Evolutionary conservation across 1,284 basidiomycete genomes (phyloP).

Genomic region (Anthracocystis setariae): DNA sequence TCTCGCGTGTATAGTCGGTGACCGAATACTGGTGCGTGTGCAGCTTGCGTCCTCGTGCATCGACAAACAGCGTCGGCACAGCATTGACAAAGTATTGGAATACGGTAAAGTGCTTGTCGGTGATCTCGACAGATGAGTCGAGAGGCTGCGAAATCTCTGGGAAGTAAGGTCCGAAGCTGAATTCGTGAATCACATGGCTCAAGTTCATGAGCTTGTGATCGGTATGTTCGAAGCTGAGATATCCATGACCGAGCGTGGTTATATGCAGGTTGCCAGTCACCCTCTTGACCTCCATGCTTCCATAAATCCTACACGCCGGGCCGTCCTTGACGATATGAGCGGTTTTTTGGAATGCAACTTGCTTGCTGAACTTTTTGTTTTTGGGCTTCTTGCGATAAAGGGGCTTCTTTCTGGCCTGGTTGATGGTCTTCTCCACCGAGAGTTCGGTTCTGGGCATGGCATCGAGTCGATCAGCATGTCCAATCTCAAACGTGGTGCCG

Average conservation of each 20-base stretch:
- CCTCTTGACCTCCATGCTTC: conserved; percentile 84
- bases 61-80: conserved; percentile 92
- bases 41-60: conserved; percentile 73
- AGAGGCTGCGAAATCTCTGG: conserved; percentile 94
- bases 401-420: conserved; percentile 37
- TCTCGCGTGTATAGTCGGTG: conserved; percentile 84
- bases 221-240: conserved; percentile 84
- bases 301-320: conserved; percentile 83
- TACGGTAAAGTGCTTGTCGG: conserved; percentile 72
- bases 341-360: conserved; percentile 64
- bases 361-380: conserved; percentile 71
- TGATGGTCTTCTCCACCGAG: conserved; percentile 47
- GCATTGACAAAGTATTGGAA: conserved; percentile 96
- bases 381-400: conserved; percentile 34
- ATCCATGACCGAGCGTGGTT: conserved; percentile 93
- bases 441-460: conserved; percentile 57
- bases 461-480: conserved; percentile 80
- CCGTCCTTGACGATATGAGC: conserved; percentile 64
- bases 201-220: conserved; percentile 88
- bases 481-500: conserved; percentile 78
- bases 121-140: conserved; percentile 79
- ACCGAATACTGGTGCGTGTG: conserved; percentile 94
- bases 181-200: conserved; percentile 93
- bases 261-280: conserved; percentile 77
- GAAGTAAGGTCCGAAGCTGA: conserved; percentile 95